Percentiles rank a stretch among this genome's conserved stretches.
Conservation (phyloP, 768 basidiomycete species). For the Termitomyces sp. region DNA sequence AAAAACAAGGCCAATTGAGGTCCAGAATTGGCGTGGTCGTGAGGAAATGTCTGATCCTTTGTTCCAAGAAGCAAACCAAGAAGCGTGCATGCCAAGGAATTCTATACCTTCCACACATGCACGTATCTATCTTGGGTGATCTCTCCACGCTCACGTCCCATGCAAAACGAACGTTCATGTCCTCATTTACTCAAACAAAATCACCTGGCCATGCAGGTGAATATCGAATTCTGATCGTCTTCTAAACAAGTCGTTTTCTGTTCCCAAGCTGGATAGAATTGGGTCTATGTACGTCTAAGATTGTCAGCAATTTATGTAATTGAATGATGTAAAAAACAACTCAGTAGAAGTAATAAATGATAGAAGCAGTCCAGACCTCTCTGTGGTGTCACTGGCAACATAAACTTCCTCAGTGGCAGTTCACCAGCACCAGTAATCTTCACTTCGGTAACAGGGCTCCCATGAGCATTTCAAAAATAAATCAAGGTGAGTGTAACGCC, state of each 20-base stretch:
- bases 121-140: background rate
- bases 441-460: too few relatives aligned
- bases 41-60: background rate
- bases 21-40: background rate
- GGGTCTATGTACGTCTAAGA: background rate
- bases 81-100: background rate
- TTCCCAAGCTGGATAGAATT: background rate
- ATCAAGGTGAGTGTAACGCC: too few relatives aligned
- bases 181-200: background rate
- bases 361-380: background rate
- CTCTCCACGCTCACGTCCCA: background rate
- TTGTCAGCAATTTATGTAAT: background rate
- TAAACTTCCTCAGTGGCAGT: too few relatives aligned
- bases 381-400: too few relatives aligned
- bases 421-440: too few relatives aligned
- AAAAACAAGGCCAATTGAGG: background rate
- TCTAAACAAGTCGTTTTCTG: background rate
- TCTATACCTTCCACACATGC: background rate
- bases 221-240: background rate
- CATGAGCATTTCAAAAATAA: too few relatives aligned
- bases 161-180: background rate
- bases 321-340: background rate
- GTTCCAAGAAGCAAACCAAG: background rate
- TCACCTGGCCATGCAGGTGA: background rate
- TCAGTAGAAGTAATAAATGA: background rate